Base-by-base conservation (phyloP, 805 yeast genomes). In the Metschnikowia cubensis region DNA sequence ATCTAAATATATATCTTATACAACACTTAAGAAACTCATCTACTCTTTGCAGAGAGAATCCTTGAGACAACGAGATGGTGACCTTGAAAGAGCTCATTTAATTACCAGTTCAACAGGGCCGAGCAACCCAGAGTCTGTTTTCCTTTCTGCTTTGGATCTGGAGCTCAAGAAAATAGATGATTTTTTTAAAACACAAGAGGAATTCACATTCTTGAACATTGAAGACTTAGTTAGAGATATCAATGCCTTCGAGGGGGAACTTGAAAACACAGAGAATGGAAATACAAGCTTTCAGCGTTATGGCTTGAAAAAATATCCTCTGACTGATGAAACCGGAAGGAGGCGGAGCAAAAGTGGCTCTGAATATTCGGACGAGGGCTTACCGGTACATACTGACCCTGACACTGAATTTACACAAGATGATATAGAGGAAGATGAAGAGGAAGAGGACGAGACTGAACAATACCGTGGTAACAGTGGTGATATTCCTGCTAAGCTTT, bases 1-100 rank as follows among this genome's bases (percentile, higher is more conserved):
- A 11, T 84, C 96, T 25, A 83, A 87, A 65, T 92, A 92, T 68
- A 84, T 92, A 50, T 91, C 95, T 49, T 92, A 92, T 68, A 87
- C 96, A 1, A 84, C 87, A 35, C 74, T 94, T 51, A 92, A 94
- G 67, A 89, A 88, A 70, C 77, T 87, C 38, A 87, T 91, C 29
- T 92, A 91, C 66, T 75, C 83, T 15, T 74, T 92, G 42, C 97
- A 94, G 63, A 77, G 91, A 60, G 89, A 87, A 37, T 63, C 64
- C 21, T 59, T 71, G 47, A 55, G 68, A 38, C 52, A 52, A 11
- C 48, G 54, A 58, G 36, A 59, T 54, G 62, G 61, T 50, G 68
- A 63, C 60, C 60, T 67, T 44, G 70, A 66, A 52, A 58, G 67
- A 52, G 67, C 60, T 33, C 67, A 53, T 43, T 65, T 59, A 49